These are phyloP conservation scores for Oryza coarctata DNA, from an alignment of 176 grass and related monocot genomes.

Conservation along the genomic window DNA sequence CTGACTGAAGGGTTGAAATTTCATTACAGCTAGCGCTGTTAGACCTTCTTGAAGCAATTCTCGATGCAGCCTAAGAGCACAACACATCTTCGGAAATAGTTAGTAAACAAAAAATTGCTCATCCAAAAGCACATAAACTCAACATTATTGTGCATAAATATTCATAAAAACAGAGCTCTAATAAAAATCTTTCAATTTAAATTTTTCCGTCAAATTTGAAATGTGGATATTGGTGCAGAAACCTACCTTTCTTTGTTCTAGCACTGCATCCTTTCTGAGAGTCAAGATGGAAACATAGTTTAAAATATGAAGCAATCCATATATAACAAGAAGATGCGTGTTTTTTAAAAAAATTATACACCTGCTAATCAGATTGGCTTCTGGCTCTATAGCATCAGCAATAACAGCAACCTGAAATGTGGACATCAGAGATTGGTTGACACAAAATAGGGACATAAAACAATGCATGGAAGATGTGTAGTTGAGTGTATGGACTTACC, in stretches of 20 bases:
- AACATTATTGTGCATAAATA: neutral
- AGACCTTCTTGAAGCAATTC: constrained; percentile 54
- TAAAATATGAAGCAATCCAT: constrained; percentile 13
- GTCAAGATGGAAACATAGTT: constrained; percentile 41
- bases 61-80: constrained; percentile 46
- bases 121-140: constrained; percentile 16
- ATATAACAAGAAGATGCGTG: constrained; percentile 15
- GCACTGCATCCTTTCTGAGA: constrained; percentile 67
- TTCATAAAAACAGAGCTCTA: constrained; percentile 17
- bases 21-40: constrained; percentile 45
- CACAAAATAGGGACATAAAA: constrained; percentile 25
- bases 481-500: constrained; percentile 51
- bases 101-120: constrained; percentile 20
- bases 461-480: neutral
- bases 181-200: constrained; percentile 19
- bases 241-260: constrained; percentile 70
- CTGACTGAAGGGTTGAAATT: constrained; percentile 39
- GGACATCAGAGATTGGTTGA: constrained; percentile 13
- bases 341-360: constrained; percentile 29
- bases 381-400: constrained; percentile 48
- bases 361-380: constrained; percentile 58
- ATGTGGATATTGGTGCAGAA: constrained; percentile 36
- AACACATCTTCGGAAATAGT: constrained; percentile 36
- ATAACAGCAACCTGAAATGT: constrained; percentile 54
- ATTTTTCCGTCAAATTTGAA: constrained; percentile 23